These are phyloP conservation scores for Solanum habrochaites DNA, from an alignment of 257 asterid species.

Conservation along the genomic window DNA sequence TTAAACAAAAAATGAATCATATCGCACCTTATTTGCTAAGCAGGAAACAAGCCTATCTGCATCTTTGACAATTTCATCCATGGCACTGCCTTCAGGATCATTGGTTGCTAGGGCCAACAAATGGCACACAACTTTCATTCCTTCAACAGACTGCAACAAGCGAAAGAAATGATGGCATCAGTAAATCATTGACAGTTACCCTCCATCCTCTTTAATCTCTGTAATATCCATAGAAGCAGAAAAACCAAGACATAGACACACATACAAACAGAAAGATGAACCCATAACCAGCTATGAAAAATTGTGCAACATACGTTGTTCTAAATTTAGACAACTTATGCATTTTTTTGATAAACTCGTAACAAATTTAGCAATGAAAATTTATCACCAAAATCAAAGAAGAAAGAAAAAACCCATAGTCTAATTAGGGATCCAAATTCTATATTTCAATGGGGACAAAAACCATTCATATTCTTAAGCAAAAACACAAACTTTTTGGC, in stretches of 20 bases:
- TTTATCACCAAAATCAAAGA: not conserved
- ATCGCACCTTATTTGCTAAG: constrained; percentile 77
- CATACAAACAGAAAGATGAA: not conserved
- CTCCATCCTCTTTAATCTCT: not conserved
- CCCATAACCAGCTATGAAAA: not conserved
- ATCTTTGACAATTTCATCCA: constrained; percentile 79
- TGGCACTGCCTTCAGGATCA: constrained; percentile 77
- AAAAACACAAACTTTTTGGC: not conserved
- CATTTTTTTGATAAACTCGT: not conserved
- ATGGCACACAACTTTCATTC: constrained; percentile 98
- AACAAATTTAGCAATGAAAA: not conserved
- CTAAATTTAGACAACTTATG: not conserved
- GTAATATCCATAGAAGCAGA: not conserved
- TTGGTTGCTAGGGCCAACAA: constrained; percentile 76
- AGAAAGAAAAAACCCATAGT: not conserved
- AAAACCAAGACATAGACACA: not conserved
- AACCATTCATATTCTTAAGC: not conserved
- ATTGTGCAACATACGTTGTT: not conserved
- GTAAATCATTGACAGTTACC: not conserved
- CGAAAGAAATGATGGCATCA: not conserved
- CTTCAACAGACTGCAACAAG: constrained; percentile 86
- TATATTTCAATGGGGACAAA: not conserved
- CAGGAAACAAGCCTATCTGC: constrained; percentile 97
- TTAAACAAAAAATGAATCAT: not conserved
- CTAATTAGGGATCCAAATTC: not conserved